A percentile compares a stretch with the other conserved stretches of the same genome.
Conservation (phyloP, 108 stramenopile species). For the Nitzschia palea region DNA sequence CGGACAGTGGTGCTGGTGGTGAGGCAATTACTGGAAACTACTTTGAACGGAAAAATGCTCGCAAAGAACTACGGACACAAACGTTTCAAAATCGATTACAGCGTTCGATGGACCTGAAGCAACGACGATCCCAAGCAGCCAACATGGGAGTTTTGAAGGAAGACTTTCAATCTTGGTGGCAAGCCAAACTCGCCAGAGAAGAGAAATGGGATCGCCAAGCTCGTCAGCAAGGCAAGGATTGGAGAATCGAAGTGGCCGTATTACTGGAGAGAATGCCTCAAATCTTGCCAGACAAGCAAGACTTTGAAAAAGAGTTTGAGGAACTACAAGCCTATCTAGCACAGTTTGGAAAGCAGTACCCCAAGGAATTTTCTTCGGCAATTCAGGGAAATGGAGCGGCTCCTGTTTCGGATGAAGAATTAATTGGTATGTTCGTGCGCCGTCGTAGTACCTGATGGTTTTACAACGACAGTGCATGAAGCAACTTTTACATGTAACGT, state of each 20-base stretch:
- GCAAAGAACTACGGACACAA: conserved; percentile 58
- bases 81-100: conserved; percentile 39
- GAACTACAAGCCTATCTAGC: conserved; percentile 54
- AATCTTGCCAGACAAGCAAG: conserved; percentile 59
- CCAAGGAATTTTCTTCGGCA: conserved; percentile 42
- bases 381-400: neutral
- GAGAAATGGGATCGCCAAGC: conserved; percentile 62
- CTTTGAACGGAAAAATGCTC: conserved; percentile 46
- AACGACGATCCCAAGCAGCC: conserved; percentile 52
- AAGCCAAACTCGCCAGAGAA: conserved; percentile 48
- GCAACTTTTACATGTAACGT: neutral
- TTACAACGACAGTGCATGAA: too few relatives aligned
- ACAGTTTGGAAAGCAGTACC: conserved; percentile 73
- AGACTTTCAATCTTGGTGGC: conserved; percentile 67
- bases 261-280: conserved; percentile 76
- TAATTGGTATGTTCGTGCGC: conserved; percentile 59
- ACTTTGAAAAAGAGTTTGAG: conserved; percentile 70
- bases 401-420: conserved; percentile 55
- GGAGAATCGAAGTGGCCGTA: conserved; percentile 73
- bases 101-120: conserved; percentile 41
- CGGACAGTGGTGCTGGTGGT: too few relatives aligned
- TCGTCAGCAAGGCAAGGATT: conserved; percentile 61
- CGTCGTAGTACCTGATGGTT: too few relatives aligned
- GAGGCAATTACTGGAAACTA: too few relatives aligned
- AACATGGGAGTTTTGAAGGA: conserved; percentile 38